Evolutionary conservation across 768 basidiomycete genomes (phyloP), one percentile per base, ranked within the genome.

Genomic region (Lactifluus pinguis): DNA sequence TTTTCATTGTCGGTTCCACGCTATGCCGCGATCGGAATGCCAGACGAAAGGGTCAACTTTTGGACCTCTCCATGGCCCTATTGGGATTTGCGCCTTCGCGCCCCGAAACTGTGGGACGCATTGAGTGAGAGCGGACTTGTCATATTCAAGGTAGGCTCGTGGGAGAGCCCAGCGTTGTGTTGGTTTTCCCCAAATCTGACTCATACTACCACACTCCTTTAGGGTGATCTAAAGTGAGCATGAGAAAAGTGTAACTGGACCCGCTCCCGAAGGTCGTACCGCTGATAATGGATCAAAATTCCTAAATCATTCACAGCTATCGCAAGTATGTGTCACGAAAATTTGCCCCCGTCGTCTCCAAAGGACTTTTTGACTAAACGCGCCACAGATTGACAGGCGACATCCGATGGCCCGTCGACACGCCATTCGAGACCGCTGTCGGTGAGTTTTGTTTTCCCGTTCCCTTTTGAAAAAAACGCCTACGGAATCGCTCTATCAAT

Each of bases 171-270:
- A n/a, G 30, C 3, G n/a, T n/a, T 1, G 21, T 36, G 6, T 7
- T 34, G 32, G 48, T 25, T 9, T 58, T 45, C 67, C 57, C 19
- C 57, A 32, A 32, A 3, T 57, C 11, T 55, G 42, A 21, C 19
- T 2, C 48, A 25, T 11, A 15, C 38, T 10, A n/a, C 11, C 21
- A 34, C 8, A 11, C 19, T 58, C 17, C 3, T 47, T 15, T 65
- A 90, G 86, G 92, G 93, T 11, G 92, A 95, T 76, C 75, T 98
- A 42, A 98, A 98, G 91, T 94, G 64, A 72, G 86, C 77, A n/a
- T 2, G 4, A 29, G 49, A 25, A 34, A 14, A 25, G 25, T 25
- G 25, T 25, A n/a, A 15, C 6, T 32, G 15, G 13, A 34, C 19
- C 2, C 10, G 8, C 11, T 9, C 25, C 15, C 14, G 39, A 15